A percentile compares a stretch with the other conserved stretches of the same genome.
Evolutionary conservation across 2,329 filamentous ascomycete species (phyloP).

Genomic region (Hypoxylon sp.): DNA sequence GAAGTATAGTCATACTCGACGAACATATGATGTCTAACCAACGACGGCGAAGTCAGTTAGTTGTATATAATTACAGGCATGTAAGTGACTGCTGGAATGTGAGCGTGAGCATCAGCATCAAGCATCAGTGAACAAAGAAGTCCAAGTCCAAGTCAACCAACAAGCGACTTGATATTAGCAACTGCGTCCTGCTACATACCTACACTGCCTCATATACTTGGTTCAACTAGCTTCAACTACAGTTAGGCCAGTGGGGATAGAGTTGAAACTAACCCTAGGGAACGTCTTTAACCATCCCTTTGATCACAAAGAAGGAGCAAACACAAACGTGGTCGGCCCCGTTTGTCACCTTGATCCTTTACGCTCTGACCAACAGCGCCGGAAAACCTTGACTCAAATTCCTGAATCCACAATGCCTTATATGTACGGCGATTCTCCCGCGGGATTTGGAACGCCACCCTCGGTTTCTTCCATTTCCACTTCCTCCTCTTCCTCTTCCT

Average conservation of each 20-base stretch:
- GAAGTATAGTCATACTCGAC: background rate
- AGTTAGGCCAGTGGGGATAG: background rate
- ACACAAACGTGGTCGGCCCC: background rate
- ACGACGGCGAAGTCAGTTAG: too few species aligned
- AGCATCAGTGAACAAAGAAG: background rate
- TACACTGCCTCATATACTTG: background rate
- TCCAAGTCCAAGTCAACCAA: background rate
- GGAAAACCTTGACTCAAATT: background rate
- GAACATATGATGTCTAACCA: background rate
- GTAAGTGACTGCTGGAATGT: background rate
- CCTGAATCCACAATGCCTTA: constrained; percentile 2
- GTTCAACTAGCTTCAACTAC: background rate
- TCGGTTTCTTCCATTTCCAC: constrained; percentile 1
- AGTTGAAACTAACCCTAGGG: background rate
- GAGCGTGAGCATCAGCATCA: background rate
- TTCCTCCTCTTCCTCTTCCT: constrained; percentile 11
- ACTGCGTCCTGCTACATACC: background rate
- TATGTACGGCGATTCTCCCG: background rate
- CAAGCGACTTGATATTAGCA: background rate
- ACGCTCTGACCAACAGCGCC: constrained; percentile 2
- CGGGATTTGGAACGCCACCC: background rate
- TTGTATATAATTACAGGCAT: background rate
- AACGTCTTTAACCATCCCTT: background rate
- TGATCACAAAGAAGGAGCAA: background rate
- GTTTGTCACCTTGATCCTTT: constrained; percentile 3